Conservation (phyloP, 257 asterid genomes). For the Jacaranda mimosifolia region DNA sequence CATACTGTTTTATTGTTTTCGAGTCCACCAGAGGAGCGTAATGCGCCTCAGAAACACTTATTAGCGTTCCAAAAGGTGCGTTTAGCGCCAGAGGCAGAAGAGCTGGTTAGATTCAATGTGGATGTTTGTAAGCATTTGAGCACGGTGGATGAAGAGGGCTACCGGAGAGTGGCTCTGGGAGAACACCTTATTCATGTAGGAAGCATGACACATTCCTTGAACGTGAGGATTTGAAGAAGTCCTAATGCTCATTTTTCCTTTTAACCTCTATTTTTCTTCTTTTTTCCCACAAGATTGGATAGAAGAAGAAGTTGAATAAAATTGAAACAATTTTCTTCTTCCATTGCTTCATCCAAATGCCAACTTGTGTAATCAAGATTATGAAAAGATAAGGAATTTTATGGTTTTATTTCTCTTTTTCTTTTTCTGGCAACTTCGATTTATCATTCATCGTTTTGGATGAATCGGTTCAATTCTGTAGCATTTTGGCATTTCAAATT, state of each 20-base stretch:
- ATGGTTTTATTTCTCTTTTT: neutral
- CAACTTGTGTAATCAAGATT: slow-evolving; percentile 16
- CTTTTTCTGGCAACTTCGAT: too few relatives aligned
- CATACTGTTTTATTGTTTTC: slow-evolving; percentile 65
- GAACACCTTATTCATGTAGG: slow-evolving; percentile 65
- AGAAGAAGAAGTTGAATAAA: slow-evolving; percentile 18
- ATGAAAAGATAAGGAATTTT: neutral
- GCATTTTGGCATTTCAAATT: too few relatives aligned
- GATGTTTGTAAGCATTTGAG: slow-evolving; percentile 69
- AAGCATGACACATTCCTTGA: slow-evolving; percentile 58
- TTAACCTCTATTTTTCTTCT: neutral
- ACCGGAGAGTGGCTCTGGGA: slow-evolving; percentile 58
- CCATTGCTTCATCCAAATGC: slow-evolving; percentile 24
- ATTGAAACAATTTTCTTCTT: slow-evolving; percentile 38
- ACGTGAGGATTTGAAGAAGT: slow-evolving; percentile 50
- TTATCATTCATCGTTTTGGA: too few relatives aligned
- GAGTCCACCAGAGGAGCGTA: slow-evolving; percentile 65
- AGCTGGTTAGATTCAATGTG: slow-evolving; percentile 47
- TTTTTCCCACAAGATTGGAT: neutral
- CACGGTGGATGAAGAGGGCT: slow-evolving; percentile 61
- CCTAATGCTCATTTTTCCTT: slow-evolving; percentile 13
- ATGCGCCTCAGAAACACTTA: slow-evolving; percentile 69
- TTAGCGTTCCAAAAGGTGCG: slow-evolving; percentile 56
- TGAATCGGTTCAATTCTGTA: too few relatives aligned
- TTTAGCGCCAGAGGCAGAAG: slow-evolving; percentile 45